Percentiles rank a stretch among this genome's conserved stretches.
phyloP scores from a whole-genome alignment of 176 grass and related monocot species.

The Bromus sterilis region DNA sequence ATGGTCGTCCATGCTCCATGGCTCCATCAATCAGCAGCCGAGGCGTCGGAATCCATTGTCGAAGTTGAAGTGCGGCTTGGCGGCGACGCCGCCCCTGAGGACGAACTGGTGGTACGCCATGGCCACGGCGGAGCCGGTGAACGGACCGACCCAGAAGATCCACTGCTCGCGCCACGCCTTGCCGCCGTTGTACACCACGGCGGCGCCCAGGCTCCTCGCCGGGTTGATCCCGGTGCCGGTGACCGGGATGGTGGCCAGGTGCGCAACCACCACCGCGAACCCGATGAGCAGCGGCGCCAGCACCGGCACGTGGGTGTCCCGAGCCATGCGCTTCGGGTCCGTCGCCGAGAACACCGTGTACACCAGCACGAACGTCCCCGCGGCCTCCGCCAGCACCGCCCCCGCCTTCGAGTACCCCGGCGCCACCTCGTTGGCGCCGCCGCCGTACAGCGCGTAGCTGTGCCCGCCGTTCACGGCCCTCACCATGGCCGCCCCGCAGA shows the following conservation, averaged over 20 bases:
- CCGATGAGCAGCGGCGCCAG: background rate
- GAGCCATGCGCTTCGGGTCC: background rate
- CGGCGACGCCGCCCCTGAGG: background rate
- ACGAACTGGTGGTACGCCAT: background rate
- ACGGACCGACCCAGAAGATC: background rate
- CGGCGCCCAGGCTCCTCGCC: background rate
- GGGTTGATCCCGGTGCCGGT: background rate
- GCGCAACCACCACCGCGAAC: background rate
- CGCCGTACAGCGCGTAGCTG: background rate
- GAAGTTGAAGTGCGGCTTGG: background rate
- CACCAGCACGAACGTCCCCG: background rate
- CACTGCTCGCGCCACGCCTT: background rate
- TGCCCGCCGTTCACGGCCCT: background rate
- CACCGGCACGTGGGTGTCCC: background rate
- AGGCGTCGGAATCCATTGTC: background rate
- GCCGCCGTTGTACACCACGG: background rate
- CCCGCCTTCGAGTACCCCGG: background rate
- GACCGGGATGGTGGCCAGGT: background rate
- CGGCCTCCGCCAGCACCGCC: background rate
- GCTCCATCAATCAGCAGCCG: background rate
- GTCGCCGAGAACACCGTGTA: background rate
- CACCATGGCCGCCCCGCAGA: conserved; percentile 43
- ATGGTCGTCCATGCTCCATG: background rate
- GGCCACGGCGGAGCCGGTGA: background rate
- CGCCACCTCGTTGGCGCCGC: background rate